phyloP scores from a whole-genome alignment of 176 grass and related monocot genomes.

The Zoysia japonica region DNA sequence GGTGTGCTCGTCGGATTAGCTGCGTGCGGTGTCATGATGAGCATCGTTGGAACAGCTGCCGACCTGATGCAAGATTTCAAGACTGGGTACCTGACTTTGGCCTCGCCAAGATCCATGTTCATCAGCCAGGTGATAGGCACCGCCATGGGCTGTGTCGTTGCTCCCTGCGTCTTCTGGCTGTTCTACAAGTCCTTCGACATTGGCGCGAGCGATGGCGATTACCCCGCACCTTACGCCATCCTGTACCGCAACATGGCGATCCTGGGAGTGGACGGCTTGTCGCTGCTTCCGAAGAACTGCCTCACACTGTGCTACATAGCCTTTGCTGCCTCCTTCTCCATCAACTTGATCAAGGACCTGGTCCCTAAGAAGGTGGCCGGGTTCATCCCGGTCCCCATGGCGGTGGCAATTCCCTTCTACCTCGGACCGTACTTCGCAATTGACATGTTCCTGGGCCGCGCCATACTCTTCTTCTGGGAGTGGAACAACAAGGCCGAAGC shows the following conservation, averaged over 20 bases:
- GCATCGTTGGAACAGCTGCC: conserved; percentile 36
- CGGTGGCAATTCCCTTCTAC: conserved; percentile 56
- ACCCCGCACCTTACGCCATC: conserved; percentile 52
- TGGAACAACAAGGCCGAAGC: conserved; percentile 47
- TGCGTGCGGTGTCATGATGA: conserved; percentile 56
- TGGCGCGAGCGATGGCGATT: conserved; percentile 23
- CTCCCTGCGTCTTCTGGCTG: conserved; percentile 56
- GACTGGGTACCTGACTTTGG: conserved; percentile 69
- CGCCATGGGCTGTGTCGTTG: conserved; percentile 56
- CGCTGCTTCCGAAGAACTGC: conserved; percentile 47
- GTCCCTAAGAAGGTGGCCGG: conserved; percentile 32
- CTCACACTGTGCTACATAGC: conserved; percentile 42
- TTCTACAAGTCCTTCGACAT: conserved; percentile 62
- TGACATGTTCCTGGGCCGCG: conserved; percentile 52
- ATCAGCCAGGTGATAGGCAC: conserved; percentile 69
- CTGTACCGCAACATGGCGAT: conserved; percentile 67
- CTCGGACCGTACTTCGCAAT: conserved; percentile 57
- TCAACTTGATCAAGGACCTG: conserved; percentile 47
- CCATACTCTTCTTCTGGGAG: conserved; percentile 50
- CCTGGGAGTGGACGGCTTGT: conserved; percentile 48
- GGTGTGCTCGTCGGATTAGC: conserved; percentile 59
- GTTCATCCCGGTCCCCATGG: conserved; percentile 60
- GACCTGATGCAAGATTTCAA: conserved; percentile 88
- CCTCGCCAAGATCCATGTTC: conserved; percentile 73
- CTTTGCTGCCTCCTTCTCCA: conserved; percentile 30